Evolutionary conservation across 768 basidiomycete genomes (phyloP).

Genomic region (Mycena galericulata): DNA sequence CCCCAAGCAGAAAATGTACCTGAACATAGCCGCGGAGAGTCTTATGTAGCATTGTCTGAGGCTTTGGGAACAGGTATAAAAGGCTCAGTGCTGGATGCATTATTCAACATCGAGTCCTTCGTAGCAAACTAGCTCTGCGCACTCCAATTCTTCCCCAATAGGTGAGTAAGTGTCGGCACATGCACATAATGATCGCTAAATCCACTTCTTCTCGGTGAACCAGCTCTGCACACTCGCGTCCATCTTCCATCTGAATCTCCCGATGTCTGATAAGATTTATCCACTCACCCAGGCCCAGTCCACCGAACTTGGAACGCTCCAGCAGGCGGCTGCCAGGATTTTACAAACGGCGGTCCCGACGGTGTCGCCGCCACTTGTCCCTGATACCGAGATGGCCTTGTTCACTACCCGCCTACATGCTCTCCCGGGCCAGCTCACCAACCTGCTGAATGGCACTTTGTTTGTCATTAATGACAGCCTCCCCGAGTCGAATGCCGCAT

Average conservation of each 20-base stretch:
- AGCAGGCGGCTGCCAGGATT: too few relatives aligned
- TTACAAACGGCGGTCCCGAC: too few relatives aligned
- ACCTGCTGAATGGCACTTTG: too few relatives aligned
- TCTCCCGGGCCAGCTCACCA: too few relatives aligned
- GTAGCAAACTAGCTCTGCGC: too few relatives aligned
- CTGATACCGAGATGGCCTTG: too few relatives aligned
- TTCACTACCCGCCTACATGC: too few relatives aligned
- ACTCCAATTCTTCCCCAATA: neutral
- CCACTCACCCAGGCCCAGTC: neutral
- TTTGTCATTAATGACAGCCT: too few relatives aligned
- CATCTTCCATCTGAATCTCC: neutral
- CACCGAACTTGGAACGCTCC: too few relatives aligned
- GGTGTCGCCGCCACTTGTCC: too few relatives aligned
- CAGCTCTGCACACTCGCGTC: neutral
- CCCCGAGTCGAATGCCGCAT: too few relatives aligned
- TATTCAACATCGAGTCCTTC: neutral
- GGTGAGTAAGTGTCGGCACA: neutral
- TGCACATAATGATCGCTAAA: neutral
- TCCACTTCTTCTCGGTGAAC: neutral
- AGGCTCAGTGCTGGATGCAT: neutral
- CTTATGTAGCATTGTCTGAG: too few relatives aligned
- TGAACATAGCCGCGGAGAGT: neutral
- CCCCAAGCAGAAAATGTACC: neutral
- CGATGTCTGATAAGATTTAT: neutral
- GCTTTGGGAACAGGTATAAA: neutral